Base-by-base conservation (phyloP, 2,329 filamentous ascomycete genomes). In the Microsporum audouinii region DNA sequence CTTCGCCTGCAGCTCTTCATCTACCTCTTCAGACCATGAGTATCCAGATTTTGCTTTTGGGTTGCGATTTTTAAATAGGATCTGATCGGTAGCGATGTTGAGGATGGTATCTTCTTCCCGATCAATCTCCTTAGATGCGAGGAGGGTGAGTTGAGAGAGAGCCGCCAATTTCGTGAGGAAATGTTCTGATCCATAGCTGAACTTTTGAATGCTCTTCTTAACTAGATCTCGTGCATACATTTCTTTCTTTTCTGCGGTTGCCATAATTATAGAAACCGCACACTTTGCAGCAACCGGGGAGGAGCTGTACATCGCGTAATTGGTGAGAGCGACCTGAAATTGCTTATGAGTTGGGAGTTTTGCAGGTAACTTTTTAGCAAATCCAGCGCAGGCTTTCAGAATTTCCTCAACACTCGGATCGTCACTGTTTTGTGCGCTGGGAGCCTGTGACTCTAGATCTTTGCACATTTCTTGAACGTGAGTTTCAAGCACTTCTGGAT, bases 391-490 rank as follows among this genome's bases (percentile, higher is more conserved):
- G 2, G 95, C 92, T 71, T 95, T 96, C 62, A 99, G 79, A 1
- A 92, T 92, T 68, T 96, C 89, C 10, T 94, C 89, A n/a, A 89
- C 86, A 2, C 83, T 81, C 0, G 84, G 73, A 59, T 92, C 88
- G 64, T 91, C 91, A 1, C 80, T 71, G 59, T 82, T 83, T 17
- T 79, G 84, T 23, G 83, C 79, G 2, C 84, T 85, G 0, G 94
- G 94, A 1, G 89, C 88, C 68, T 91, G 86, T 31, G 89, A 84
- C 65, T 91, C 84, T 17, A 99, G 82, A 62, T 91, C 87, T 70
- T 89, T 90, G 76, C 91, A 96, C 55, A 99, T 83, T 64, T 95
- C 91, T 63, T 90, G 88, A 4, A 96, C 88, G 66, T 97, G 92
- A 1, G 89, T 88, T 70, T 94, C 92, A 77, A 99, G 91, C 6